Percentiles rank a stretch among this genome's conserved stretches.
Conservation (phyloP, 139 green algal species). For the Limnomonas spitsbergensis region DNA sequence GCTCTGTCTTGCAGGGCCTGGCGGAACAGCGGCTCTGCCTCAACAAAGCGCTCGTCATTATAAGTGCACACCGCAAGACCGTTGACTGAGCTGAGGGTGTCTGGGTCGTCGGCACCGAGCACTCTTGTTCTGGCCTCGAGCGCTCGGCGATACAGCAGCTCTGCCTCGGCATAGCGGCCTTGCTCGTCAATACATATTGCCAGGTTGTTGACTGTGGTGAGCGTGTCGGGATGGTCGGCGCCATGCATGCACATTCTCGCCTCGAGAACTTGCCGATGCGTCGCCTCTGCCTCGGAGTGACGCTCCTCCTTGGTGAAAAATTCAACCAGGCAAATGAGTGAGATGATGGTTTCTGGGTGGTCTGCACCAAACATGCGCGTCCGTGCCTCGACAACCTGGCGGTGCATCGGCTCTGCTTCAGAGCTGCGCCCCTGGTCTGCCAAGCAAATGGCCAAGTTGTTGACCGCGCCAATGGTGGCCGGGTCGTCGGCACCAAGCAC, state of each 20-base stretch:
- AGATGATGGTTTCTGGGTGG: slow-evolving; percentile 15
- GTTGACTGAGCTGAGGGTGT: background rate
- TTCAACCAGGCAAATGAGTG: slow-evolving; percentile 11
- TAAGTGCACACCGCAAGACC: background rate
- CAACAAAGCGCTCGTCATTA: background rate
- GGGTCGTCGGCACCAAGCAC: too few species aligned
- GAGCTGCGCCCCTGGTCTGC: too few species aligned
- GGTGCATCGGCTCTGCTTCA: too few species aligned
- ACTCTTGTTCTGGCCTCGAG: too few species aligned
- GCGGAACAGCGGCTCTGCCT: slow-evolving; percentile 13
- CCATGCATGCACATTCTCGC: background rate
- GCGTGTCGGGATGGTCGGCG: slow-evolving; percentile 5
- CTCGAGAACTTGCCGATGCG: background rate
- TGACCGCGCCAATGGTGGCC: too few species aligned
- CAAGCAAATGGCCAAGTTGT: too few species aligned
- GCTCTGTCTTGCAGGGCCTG: background rate
- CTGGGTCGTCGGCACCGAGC: too few species aligned
- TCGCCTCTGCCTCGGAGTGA: background rate
- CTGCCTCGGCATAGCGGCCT: too few species aligned
- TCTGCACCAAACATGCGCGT: slow-evolving; percentile 16
- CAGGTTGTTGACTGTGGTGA: slow-evolving; percentile 2
- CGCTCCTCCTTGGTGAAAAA: background rate
- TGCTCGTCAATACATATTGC: background rate
- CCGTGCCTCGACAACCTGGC: slow-evolving; percentile 20
- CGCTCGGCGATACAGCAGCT: too few species aligned